phyloP scores from a whole-genome alignment of 306 rosid species.

The Lathyrus oleraceus region DNA sequence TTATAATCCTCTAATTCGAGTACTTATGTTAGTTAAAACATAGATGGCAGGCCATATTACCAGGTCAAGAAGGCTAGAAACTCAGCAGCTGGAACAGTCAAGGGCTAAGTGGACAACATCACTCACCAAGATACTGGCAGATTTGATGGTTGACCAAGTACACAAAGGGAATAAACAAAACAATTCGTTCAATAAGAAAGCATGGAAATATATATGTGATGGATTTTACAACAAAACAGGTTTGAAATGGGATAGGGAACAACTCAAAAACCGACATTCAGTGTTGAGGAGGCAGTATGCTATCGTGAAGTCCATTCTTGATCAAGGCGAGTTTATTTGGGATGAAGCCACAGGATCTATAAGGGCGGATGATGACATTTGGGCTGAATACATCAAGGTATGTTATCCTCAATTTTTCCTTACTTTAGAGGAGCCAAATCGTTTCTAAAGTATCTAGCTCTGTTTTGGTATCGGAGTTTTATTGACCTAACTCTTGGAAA shows the following conservation, averaged over 20 bases:
- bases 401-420: slow-evolving; percentile 21
- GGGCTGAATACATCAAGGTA: slow-evolving; percentile 68
- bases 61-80: slow-evolving; percentile 47
- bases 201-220: slow-evolving; percentile 68
- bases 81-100: slow-evolving; percentile 57
- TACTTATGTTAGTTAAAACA: slow-evolving; percentile 17
- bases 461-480: slow-evolving; percentile 22
- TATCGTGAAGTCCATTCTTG: slow-evolving; percentile 59
- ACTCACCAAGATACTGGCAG: slow-evolving; percentile 67
- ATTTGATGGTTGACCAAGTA: slow-evolving; percentile 66
- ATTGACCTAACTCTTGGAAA: slow-evolving; percentile 23
- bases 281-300: slow-evolving; percentile 65
- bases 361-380: slow-evolving; percentile 54
- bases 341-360: slow-evolving; percentile 66
- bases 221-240: slow-evolving; percentile 60
- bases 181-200: slow-evolving; percentile 64
- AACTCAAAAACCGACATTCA: slow-evolving; percentile 70
- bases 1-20: slow-evolving; percentile 7
- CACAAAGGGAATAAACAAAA: slow-evolving; percentile 55
- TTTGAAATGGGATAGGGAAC: slow-evolving; percentile 78
- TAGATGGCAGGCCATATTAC: slow-evolving; percentile 62
- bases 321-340: slow-evolving; percentile 54
- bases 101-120: slow-evolving; percentile 71
- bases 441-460: neutral
- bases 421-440: neutral